Evolutionary conservation across 2,329 filamentous ascomycete genomes (phyloP), one percentile per base, ranked within the genome.

Genomic region (Hypoxylon sp.): DNA sequence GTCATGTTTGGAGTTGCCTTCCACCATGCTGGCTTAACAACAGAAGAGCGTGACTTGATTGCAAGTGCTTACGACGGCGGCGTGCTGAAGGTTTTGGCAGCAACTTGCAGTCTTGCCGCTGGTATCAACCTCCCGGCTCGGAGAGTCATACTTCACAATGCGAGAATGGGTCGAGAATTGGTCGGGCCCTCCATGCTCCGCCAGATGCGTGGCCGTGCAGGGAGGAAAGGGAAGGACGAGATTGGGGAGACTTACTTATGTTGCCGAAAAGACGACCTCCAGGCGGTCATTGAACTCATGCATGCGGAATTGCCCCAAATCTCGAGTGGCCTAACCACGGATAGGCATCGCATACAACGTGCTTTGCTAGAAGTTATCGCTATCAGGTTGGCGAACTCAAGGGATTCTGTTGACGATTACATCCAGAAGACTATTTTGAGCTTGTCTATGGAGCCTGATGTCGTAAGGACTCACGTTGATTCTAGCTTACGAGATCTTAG

Each of bases 101-200:
- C 91, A 36, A 94, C 91, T 1, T 93, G 91, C 72, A 93, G 90
- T 74, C 83, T 94, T 60, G 91, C 91, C n/a, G 91, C 91, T 12
- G 91, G 91, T n/a, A 92, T 94, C 62, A 93, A 94, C 76, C 79
- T 94, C 72, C 75, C 75, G 4, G 91, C 91, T 6, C 83, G 91
- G 55, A 82, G 91, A 69, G 91, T 94, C 0, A 92, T 94, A 62
- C 82, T 92, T 24, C 91, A 93, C 73, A 90, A 88, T 65, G 91
- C 89, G 28, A 85, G 89, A 40, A 93, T 93, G 90, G 91, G 91
- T 0, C 84, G 89, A 54, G 90, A 93, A 46, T 80, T 93, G 49
- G 86, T 93, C n/a, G 91, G 90, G 0, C 91, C 91, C 11, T 88
- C 91, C 3, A 91, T 94, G 89, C 81, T 94, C 77, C 87, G 91